Conservation (phyloP, 352 stramenopile genomes). For the Pythium aphanidermatum region DNA sequence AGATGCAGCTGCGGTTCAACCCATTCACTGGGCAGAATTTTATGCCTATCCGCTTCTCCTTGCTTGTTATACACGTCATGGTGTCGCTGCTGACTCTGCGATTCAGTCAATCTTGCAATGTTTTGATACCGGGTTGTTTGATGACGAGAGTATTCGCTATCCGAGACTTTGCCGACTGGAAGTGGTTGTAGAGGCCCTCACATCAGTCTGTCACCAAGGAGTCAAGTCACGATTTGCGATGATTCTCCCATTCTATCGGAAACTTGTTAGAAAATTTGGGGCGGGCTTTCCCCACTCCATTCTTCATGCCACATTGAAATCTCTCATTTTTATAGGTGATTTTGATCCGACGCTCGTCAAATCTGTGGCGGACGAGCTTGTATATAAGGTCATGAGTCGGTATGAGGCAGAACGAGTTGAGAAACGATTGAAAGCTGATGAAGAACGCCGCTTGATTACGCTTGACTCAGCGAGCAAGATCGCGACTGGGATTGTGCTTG, state of each 20-base stretch:
- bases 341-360: slow-evolving; percentile 63
- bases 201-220: slow-evolving; percentile 72
- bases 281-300: slow-evolving; percentile 33
- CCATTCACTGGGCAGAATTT: no score
- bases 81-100: slow-evolving; percentile 40
- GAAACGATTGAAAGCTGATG: slow-evolving; percentile 7
- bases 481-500: slow-evolving; percentile 32
- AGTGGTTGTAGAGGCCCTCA: slow-evolving; percentile 51
- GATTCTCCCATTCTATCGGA: slow-evolving; percentile 62
- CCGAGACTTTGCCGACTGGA: slow-evolving; percentile 42
- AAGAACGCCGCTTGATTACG: slow-evolving; percentile 4
- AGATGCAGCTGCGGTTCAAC: no score
- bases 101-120: slow-evolving; percentile 48
- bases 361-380: slow-evolving; percentile 58
- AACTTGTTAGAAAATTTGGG: slow-evolving; percentile 49
- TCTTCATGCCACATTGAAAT: slow-evolving; percentile 62
- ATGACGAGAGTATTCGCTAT: slow-evolving; percentile 17
- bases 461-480: slow-evolving; percentile 20
- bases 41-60: slow-evolving; percentile 77
- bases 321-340: slow-evolving; percentile 73
- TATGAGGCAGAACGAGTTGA: slow-evolving; percentile 43
- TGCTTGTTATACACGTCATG: slow-evolving; percentile 72
- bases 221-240: slow-evolving; percentile 60
- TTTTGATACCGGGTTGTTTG: slow-evolving; percentile 54
- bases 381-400: slow-evolving; percentile 64